Conservation (phyloP, 441 rosid species). For the Pelargonium australe region DNA sequence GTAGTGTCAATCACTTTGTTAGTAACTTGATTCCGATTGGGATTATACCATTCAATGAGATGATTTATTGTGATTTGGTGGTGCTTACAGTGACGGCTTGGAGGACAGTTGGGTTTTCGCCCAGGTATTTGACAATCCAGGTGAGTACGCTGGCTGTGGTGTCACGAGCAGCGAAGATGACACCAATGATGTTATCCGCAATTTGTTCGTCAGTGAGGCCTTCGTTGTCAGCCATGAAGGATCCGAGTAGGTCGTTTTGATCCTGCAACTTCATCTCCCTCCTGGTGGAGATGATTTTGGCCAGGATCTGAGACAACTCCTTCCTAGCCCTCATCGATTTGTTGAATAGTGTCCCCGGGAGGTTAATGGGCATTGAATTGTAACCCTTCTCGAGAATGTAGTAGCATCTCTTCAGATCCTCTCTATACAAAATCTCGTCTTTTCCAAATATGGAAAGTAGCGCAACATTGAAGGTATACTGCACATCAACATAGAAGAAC, state of each 20-base stretch:
- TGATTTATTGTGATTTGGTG: too few species aligned
- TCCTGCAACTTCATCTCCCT: conserved; percentile 42
- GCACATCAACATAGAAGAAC: conserved; percentile 12
- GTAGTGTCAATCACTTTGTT: conserved; percentile 13
- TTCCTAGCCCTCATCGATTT: conserved; percentile 86
- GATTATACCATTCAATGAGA: too few species aligned
- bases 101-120: conserved; percentile 72
- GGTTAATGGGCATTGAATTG: conserved; percentile 87
- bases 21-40: too few species aligned
- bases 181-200: conserved; percentile 91
- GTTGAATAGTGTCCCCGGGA: conserved; percentile 86
- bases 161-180: conserved; percentile 91
- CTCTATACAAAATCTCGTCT: conserved; percentile 68
- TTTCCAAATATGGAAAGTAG: conserved; percentile 82
- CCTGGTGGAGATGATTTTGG: conserved; percentile 56
- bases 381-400: conserved; percentile 88
- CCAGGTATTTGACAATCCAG: conserved; percentile 85
- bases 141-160: conserved; percentile 92
- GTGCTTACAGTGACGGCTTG: conserved; percentile 73
- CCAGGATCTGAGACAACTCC: conserved; percentile 66
- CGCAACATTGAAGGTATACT: conserved; percentile 92
- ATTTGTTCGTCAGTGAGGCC: conserved; percentile 76
- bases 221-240: conserved; percentile 85
- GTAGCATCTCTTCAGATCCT: conserved; percentile 80
- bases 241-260: conserved; percentile 61